These are phyloP conservation scores for Alternaria arbusti DNA, from an alignment of 2,329 filamentous ascomycete species.

Conservation along the genomic window DNA sequence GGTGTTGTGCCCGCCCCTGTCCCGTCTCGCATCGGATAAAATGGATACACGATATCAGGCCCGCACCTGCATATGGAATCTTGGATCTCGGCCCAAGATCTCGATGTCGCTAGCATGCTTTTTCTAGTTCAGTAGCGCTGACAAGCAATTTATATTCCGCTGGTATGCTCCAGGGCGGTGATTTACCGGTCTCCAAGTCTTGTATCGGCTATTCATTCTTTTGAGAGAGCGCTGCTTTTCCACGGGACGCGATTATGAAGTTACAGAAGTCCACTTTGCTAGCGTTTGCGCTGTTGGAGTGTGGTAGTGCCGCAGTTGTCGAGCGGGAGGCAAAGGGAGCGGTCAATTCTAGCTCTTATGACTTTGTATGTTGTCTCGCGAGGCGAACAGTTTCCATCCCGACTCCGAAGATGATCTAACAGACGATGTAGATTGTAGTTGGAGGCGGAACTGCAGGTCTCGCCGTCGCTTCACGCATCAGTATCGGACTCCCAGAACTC, in stretches of 20 bases:
- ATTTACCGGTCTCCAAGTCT: neutral
- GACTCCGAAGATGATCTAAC: neutral
- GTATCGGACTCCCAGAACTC: constrained; percentile 34
- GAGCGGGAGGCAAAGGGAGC: neutral
- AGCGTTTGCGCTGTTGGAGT: constrained; percentile 5
- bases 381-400: neutral
- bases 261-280: constrained; percentile 1
- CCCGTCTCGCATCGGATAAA: constrained; percentile 9
- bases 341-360: neutral
- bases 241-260: constrained; percentile 11
- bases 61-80: neutral
- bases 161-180: neutral
- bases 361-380: constrained; percentile 3
- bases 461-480: constrained; percentile 41
- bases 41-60: neutral
- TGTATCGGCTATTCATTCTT: neutral
- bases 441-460: constrained; percentile 39
- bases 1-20: neutral
- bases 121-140: neutral
- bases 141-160: neutral
- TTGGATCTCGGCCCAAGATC: neutral
- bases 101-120: constrained; percentile 9
- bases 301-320: constrained; percentile 1
- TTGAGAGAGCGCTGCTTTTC: neutral
- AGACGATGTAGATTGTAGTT: constrained; percentile 19